Evolutionary conservation across 73 alveolate species (phyloP).

Genomic region (Paramecium sonneborni): DNA sequence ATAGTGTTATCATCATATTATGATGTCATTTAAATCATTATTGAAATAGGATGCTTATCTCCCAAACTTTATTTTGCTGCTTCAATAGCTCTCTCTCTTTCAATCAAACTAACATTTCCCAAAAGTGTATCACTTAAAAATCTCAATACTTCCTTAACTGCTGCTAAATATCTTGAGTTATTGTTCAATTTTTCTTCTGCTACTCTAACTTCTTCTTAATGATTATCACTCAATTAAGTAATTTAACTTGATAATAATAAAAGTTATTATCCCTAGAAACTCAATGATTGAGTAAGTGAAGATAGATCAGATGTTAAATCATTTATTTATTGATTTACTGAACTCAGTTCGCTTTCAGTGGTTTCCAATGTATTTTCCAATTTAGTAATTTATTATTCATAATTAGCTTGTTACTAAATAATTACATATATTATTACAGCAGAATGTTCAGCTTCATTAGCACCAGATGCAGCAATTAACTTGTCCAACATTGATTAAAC

Average conservation of each 20-base stretch:
- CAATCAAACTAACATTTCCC: not conserved
- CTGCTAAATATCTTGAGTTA: not conserved
- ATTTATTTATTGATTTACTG: not conserved
- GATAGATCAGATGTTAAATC: slow-evolving; percentile 37
- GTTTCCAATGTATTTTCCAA: slow-evolving; percentile 11
- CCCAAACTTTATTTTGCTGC: slow-evolving; percentile 3
- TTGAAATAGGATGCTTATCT: slow-evolving; percentile 20
- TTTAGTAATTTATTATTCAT: not conserved
- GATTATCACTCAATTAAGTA: not conserved
- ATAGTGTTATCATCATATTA: slow-evolving; percentile 11
- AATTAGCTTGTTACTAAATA: slow-evolving; percentile 31
- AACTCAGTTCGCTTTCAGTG: not conserved
- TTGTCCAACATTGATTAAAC: slow-evolving; percentile 29
- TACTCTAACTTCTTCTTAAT: not conserved
- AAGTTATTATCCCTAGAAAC: not conserved
- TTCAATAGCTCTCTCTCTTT: slow-evolving; percentile 27
- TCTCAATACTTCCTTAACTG: slow-evolving; percentile 7
- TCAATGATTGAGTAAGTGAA: not conserved
- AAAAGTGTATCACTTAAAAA: not conserved
- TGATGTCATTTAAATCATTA: slow-evolving; percentile 36
- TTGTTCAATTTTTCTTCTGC: not conserved
- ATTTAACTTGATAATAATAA: not conserved
- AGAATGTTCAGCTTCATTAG: slow-evolving; percentile 25
- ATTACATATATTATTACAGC: not conserved
- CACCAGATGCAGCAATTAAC: not conserved